phyloP scores from a whole-genome alignment of 805 yeast genomes.

The Nakazawaea molendinolei region DNA sequence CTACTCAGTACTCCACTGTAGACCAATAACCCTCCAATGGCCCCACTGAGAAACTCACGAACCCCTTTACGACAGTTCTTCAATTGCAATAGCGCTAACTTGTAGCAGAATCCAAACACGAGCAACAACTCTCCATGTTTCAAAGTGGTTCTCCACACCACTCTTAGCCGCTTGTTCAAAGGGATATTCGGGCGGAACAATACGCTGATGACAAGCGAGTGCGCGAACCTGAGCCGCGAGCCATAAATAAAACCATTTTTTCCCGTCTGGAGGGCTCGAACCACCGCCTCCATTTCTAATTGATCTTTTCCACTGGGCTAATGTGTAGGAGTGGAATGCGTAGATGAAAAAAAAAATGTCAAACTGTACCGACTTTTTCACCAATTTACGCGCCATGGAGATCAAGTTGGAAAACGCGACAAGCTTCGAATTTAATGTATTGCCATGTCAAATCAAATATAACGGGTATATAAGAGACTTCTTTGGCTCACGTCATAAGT shows the following conservation, averaged over 20 bases:
- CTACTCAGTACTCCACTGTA: conserved; percentile 6
- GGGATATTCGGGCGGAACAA: conserved; percentile 6
- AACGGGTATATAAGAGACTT: neutral
- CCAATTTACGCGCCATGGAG: neutral
- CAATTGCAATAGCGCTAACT: conserved; percentile 3
- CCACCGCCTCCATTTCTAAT: neutral
- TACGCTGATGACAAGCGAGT: conserved; percentile 6
- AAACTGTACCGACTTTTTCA: no score
- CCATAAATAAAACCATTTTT: conserved; percentile 13
- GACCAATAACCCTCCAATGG: conserved; percentile 5
- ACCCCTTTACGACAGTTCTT: neutral
- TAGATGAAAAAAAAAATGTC: neutral
- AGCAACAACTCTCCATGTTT: conserved; percentile 11
- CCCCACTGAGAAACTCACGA: conserved; percentile 5
- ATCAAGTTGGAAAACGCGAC: neutral
- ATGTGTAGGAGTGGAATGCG: no score
- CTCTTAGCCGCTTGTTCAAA: conserved; percentile 1
- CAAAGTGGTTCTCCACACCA: neutral
- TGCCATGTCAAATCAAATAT: conserved; percentile 9
- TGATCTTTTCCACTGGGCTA: no score
- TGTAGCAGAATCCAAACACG: conserved; percentile 6
- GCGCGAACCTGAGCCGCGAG: conserved; percentile 10
- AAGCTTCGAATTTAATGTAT: neutral
- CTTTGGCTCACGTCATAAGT: neutral
- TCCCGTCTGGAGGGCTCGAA: conserved; percentile 2